These are phyloP conservation scores for Cyberlindnera bimundalis DNA, from an alignment of 805 yeast species.

Conservation along the genomic window DNA sequence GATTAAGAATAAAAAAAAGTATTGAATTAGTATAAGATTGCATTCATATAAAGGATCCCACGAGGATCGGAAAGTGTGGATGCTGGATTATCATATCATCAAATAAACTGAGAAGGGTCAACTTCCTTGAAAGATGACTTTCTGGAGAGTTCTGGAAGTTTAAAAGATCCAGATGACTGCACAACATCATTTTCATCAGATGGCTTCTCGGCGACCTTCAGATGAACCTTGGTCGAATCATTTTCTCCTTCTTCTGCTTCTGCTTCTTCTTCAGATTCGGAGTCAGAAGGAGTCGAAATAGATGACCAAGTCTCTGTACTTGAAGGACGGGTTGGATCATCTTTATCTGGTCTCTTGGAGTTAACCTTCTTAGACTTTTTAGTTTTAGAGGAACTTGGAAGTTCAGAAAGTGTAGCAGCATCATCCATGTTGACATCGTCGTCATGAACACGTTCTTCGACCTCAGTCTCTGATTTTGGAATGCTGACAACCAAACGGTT, in stretches of 20 bases:
- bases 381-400: not conserved
- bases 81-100: too few relatives aligned
- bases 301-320: slow-evolving; percentile 8
- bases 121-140: too few relatives aligned
- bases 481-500: slow-evolving; percentile 14
- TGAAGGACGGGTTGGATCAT: not conserved
- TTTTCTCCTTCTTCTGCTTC: not conserved
- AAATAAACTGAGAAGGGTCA: too few relatives aligned
- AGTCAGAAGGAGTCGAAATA: slow-evolving; percentile 8
- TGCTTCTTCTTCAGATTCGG: slow-evolving; percentile 4
- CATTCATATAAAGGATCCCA: too few relatives aligned
- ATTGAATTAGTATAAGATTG: too few relatives aligned
- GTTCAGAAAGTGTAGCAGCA: not conserved
- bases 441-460: not conserved
- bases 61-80: too few relatives aligned
- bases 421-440: slow-evolving; percentile 1
- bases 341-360: not conserved
- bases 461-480: slow-evolving; percentile 14
- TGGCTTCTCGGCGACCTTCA: not conserved
- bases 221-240: too few relatives aligned
- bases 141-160: too few relatives aligned
- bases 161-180: too few relatives aligned
- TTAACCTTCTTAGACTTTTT: slow-evolving; percentile 5
- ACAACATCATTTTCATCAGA: not conserved
- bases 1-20: too few relatives aligned